Base-by-base conservation (phyloP, 2,329 filamentous ascomycete genomes). In the Aspergillus floridensis region DNA sequence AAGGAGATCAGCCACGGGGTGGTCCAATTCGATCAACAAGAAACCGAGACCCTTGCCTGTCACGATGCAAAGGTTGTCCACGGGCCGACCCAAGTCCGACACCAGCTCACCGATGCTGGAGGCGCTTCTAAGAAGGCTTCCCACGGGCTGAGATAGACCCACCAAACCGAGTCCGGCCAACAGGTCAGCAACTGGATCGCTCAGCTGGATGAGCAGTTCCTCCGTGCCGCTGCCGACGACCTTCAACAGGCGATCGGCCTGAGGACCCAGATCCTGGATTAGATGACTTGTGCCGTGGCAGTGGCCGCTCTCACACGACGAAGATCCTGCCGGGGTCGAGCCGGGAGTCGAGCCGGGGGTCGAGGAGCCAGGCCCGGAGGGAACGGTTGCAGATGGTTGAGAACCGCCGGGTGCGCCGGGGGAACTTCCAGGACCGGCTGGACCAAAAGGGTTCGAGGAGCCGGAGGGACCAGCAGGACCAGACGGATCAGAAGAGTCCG, bases 201-300 rank as follows among this genome's bases (percentile, higher is more conserved):
- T 65, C 26, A 73, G 66, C 68, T 73, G 55, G 55, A 73, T 64
- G 41, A 73, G 68, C 52, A 74, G 67, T 52, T 66, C 51, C 49
- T 66, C 53, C 38, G 66, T 51, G 51, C 74, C 66, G 31, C 65
- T 60, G 46, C 72, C 72, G 21, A 64, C 64, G 57, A 74, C 69
- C 29, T 66, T 67, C 49, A 75, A 66, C 53, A 70, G 63, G 62
- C 70, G 65, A 61, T 73, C 62, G 57, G 69, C 62, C 60, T 72
- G 64, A 47, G 71, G 70, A 53, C 66, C 71, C 50, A 74, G 63
- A 41, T 66, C 65, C 66, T 72, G 68, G 29, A 75, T 61, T 41
- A 75, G 19, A 50, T 73, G 65, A 14, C 72, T 71, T 46, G 65
- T 66, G 29, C 65, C 65, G 24, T 65, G 65, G 56, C 65, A 66